Evolutionary conservation across 306 rosid species (phyloP).

Genomic region (Vicia faba): DNA sequence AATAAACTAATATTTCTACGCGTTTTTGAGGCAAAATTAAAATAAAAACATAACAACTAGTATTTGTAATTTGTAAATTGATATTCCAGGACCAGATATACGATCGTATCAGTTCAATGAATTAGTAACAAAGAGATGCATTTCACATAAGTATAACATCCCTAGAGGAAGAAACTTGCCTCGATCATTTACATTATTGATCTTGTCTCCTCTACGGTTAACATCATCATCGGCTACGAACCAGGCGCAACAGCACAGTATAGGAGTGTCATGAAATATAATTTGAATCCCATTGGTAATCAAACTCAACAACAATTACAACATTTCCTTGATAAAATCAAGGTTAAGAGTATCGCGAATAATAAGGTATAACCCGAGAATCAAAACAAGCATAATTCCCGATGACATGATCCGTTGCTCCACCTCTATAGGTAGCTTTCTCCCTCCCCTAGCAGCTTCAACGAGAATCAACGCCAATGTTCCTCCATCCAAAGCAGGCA

Average conservation of each 20-base stretch:
- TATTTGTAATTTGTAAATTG: slow-evolving; percentile 37
- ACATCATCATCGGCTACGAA: slow-evolving; percentile 29
- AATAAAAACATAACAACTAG: slow-evolving; percentile 23
- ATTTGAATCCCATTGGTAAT: too few species aligned
- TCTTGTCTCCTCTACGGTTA: slow-evolving; percentile 36
- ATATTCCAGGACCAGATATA: slow-evolving; percentile 46
- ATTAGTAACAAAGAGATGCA: slow-evolving; percentile 36
- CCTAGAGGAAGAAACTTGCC: slow-evolving; percentile 45
- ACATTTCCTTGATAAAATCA: slow-evolving; percentile 76
- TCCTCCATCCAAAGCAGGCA: slow-evolving; percentile 93
- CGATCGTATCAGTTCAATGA: slow-evolving; percentile 45
- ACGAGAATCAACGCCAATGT: slow-evolving; percentile 77
- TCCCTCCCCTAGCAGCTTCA: slow-evolving; percentile 96
- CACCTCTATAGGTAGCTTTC: slow-evolving; percentile 83
- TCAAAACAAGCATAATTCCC: slow-evolving; percentile 75
- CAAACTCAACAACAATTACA: slow-evolving; percentile 45
- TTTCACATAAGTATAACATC: slow-evolving; percentile 30
- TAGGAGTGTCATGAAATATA: slow-evolving; percentile 26
- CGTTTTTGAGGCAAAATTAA: not conserved
- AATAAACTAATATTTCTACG: slow-evolving; percentile 32
- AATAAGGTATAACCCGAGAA: slow-evolving; percentile 82
- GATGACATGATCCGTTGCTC: slow-evolving; percentile 96
- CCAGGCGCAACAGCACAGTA: slow-evolving; percentile 41
- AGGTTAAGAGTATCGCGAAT: slow-evolving; percentile 90
- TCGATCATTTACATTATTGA: slow-evolving; percentile 37